Percentiles rank a stretch among this genome's conserved stretches.
These are phyloP conservation scores for Beauveria medogensis DNA, from an alignment of 2,329 filamentous ascomycete genomes.

Conservation along the genomic window DNA sequence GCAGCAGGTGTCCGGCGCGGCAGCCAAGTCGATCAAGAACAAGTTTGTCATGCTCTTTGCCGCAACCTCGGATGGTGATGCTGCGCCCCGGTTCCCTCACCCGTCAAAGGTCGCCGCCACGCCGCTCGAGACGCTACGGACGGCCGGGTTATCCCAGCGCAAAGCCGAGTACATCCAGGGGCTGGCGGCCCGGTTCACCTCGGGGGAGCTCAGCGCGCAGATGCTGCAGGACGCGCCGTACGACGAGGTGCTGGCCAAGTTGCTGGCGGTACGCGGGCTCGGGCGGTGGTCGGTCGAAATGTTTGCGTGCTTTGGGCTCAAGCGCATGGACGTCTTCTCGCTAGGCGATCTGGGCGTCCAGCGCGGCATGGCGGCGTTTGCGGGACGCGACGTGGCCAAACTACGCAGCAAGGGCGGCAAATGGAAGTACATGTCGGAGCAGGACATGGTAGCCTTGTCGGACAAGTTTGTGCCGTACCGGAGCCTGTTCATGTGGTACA, in stretches of 20 bases:
- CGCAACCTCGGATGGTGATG: constrained; percentile 1
- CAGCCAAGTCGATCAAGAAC: constrained; percentile 78
- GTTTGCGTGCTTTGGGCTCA: constrained; percentile 95
- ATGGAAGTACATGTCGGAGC: constrained; percentile 96
- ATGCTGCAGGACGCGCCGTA: constrained; percentile 74
- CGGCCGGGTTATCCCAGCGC: constrained; percentile 81
- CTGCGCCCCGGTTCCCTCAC: constrained; percentile 54
- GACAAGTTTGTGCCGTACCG: constrained; percentile 80
- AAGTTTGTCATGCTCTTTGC: constrained; percentile 73
- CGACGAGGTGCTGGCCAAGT: constrained; percentile 72
- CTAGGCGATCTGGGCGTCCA: constrained; percentile 91
- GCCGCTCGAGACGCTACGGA: constrained; percentile 61
- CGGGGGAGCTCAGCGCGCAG: constrained; percentile 64
- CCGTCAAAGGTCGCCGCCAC: constrained; percentile 62
- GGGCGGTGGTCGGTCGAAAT: constrained; percentile 93
- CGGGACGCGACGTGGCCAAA: constrained; percentile 74
- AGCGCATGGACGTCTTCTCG: constrained; percentile 88
- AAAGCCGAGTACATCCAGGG: constrained; percentile 95
- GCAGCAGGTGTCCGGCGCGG: constrained; percentile 91
- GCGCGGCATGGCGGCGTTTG: constrained; percentile 83
- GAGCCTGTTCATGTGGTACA: constrained; percentile 96
- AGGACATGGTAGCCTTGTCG: constrained; percentile 80
- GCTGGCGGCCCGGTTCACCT: constrained; percentile 70
- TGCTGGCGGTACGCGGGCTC: constrained; percentile 79
- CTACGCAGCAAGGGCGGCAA: constrained; percentile 76